phyloP scores from a whole-genome alignment of 2,329 filamentous ascomycete genomes.

The Amphichorda felina region DNA sequence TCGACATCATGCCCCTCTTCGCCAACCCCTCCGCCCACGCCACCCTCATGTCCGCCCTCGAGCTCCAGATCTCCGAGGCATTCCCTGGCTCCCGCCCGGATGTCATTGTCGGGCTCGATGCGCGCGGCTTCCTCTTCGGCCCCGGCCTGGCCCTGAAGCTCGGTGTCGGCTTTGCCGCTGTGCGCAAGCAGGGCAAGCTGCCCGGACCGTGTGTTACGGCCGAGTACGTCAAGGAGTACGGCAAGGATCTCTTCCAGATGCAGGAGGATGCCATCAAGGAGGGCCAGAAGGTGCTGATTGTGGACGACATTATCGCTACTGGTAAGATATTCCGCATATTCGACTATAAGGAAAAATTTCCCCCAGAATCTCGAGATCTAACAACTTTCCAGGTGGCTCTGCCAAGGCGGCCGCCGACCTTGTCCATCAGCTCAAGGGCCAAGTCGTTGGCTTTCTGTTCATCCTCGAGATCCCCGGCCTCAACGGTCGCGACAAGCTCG shows the following conservation, averaged over 20 bases:
- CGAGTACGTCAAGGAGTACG: conserved; percentile 90
- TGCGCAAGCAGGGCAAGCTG: conserved; percentile 92
- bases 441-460: conserved; percentile 84
- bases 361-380: too few relatives aligned
- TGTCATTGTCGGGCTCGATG: conserved; percentile 86
- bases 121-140: conserved; percentile 90
- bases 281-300: conserved; percentile 82
- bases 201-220: conserved; percentile 81
- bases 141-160: conserved; percentile 76
- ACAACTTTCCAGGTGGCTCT: conserved; percentile 58
- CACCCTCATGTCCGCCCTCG: conserved; percentile 70
- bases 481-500: conserved; percentile 82
- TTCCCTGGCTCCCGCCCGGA: conserved; percentile 59
- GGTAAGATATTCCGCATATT: conserved; percentile 44
- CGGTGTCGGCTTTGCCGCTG: conserved; percentile 79
- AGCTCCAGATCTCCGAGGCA: conserved; percentile 62
- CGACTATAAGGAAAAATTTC: neutral
- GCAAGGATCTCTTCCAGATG: conserved; percentile 91
- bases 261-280: conserved; percentile 74
- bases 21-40: conserved; percentile 62
- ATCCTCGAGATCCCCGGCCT: conserved; percentile 92
- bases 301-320: conserved; percentile 97
- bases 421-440: conserved; percentile 73
- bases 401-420: conserved; percentile 80
- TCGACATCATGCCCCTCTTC: conserved; percentile 97